phyloP scores from a whole-genome alignment of 345 rosid species.

The Salix suchowensis region DNA sequence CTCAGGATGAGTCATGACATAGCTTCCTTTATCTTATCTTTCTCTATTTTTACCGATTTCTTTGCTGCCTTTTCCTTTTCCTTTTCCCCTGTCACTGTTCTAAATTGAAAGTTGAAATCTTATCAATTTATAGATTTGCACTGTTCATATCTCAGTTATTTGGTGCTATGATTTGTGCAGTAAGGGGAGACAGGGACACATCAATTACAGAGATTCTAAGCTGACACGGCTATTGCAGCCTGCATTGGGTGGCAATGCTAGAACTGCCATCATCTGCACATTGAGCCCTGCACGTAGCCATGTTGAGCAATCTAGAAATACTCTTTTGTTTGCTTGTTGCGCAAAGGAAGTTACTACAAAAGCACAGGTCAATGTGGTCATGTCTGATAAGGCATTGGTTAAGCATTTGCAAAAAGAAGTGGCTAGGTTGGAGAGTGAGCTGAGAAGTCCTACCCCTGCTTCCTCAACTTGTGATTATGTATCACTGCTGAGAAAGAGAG shows the following conservation, averaged over 20 bases:
- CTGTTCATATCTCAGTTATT: conserved; percentile 5
- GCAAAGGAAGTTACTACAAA: conserved; percentile 96
- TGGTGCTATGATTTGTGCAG: conserved; percentile 43
- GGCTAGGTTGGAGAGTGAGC: conserved; percentile 89
- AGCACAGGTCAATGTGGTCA: conserved; percentile 94
- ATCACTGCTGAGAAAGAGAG: conserved; percentile 70
- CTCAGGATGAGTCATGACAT: not conserved
- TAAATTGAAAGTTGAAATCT: not conserved
- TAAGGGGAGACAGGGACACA: conserved; percentile 87
- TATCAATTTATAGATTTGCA: not conserved
- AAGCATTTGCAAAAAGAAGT: conserved; percentile 88
- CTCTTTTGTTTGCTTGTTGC: conserved; percentile 92
- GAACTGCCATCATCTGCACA: conserved; percentile 93
- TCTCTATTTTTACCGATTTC: not conserved
- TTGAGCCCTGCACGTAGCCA: conserved; percentile 95
- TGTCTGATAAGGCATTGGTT: conserved; percentile 98
- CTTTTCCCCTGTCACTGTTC: not conserved
- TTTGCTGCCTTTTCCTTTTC: not conserved
- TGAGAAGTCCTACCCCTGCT: conserved; percentile 62
- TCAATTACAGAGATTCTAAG: conserved; percentile 95
- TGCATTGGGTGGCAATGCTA: conserved; percentile 93
- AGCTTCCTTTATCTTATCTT: not conserved
- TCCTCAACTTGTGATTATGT: conserved; percentile 55
- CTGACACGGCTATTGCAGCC: conserved; percentile 92
- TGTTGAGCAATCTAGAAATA: conserved; percentile 97